Percentiles rank a stretch among this genome's conserved stretches.
Conservation (phyloP, 176 grass and related monocot species). For the Oryza nivara region DNA sequence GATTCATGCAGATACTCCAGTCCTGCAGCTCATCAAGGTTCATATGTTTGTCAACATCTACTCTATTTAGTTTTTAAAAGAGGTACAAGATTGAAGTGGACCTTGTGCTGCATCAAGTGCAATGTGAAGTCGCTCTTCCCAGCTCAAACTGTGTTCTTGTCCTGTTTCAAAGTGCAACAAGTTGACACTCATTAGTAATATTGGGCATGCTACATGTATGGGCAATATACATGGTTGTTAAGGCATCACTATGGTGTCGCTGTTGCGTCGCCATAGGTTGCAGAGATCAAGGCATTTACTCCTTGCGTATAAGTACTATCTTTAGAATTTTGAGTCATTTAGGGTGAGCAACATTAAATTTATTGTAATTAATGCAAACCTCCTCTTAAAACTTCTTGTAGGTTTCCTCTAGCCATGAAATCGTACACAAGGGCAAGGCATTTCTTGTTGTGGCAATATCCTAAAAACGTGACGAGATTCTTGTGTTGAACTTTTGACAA, state of each 20-base stretch:
- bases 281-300: too few relatives aligned
- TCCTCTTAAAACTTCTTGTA: slow-evolving; percentile 46
- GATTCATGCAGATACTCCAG: slow-evolving; percentile 41
- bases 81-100: background rate
- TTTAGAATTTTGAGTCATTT: too few relatives aligned
- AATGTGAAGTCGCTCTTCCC: slow-evolving; percentile 51
- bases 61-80: background rate
- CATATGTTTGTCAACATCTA: background rate
- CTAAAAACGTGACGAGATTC: slow-evolving; percentile 47
- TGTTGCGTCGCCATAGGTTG: too few relatives aligned
- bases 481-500: slow-evolving; percentile 52
- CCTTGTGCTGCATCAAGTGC: slow-evolving; percentile 57
- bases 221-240: too few relatives aligned
- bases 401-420: slow-evolving; percentile 52
- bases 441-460: slow-evolving; percentile 50
- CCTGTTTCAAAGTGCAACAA: background rate
- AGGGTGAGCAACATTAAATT: background rate
- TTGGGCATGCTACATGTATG: background rate
- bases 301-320: too few relatives aligned
- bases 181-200: background rate
- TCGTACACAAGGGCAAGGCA: slow-evolving; percentile 49
- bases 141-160: slow-evolving; percentile 4
- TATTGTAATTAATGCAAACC: background rate
- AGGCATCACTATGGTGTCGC: too few relatives aligned
- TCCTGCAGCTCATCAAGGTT: slow-evolving; percentile 21